Evolutionary conservation across 2,329 filamentous ascomycete species (phyloP).

Genomic region (Lithohypha guttulata): DNA sequence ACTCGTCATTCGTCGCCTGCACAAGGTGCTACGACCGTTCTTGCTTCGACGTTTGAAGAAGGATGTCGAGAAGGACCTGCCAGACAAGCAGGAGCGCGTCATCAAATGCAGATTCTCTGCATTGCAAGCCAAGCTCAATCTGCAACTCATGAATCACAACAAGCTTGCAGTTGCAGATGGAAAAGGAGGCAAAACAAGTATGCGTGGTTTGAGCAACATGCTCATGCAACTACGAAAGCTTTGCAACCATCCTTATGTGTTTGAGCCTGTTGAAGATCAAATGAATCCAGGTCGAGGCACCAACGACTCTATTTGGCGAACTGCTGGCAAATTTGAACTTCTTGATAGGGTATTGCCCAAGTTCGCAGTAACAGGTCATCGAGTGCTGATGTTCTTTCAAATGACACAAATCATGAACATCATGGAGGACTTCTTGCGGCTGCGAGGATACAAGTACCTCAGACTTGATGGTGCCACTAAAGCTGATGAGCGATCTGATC

Average conservation of each 20-base stretch:
- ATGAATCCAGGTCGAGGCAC: constrained; percentile 85
- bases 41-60: constrained; percentile 96
- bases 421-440: constrained; percentile 94
- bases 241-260: constrained; percentile 98
- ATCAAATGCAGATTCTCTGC: constrained; percentile 99
- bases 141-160: constrained; percentile 94
- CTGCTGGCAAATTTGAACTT: constrained; percentile 92
- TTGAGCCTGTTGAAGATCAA: constrained; percentile 93
- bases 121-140: constrained; percentile 85
- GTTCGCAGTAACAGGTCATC: constrained; percentile 81
- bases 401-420: constrained; percentile 99
- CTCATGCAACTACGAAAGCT: constrained; percentile 98
- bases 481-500: constrained; percentile 87
- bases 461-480: constrained; percentile 95
- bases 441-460: constrained; percentile 72
- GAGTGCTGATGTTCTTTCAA: constrained; percentile 99
- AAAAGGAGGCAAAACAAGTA: constrained; percentile 86
- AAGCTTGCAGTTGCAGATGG: constrained; percentile 88
- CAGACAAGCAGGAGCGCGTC: constrained; percentile 97
- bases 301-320: constrained; percentile 91
- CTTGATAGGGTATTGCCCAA: constrained; percentile 88
- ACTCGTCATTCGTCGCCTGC: constrained; percentile 92
- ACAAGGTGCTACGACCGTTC: constrained; percentile 96
- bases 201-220: constrained; percentile 97
- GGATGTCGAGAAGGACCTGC: constrained; percentile 96